Evolutionary conservation across 1,284 basidiomycete genomes (phyloP).

Genomic region (Volvariella volvacea): DNA sequence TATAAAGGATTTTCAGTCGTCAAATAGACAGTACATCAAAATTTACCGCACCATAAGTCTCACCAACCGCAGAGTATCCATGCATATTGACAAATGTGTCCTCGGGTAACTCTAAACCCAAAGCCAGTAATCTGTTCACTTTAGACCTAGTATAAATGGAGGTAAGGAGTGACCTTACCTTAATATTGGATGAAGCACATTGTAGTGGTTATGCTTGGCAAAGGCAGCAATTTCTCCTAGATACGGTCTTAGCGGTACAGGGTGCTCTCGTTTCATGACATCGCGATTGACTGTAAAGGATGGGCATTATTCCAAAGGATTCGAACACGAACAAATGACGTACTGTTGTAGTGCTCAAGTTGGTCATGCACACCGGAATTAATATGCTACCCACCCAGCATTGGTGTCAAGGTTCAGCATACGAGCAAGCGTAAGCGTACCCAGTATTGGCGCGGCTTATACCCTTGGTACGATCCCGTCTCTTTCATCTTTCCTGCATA

Average conservation of each 20-base stretch:
- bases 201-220: constrained; percentile 41
- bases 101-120: constrained; percentile 55
- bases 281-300: constrained; percentile 37
- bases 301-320: background rate
- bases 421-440: too few species aligned
- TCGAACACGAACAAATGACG: constrained; percentile 9
- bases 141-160: background rate
- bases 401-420: too few species aligned
- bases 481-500: constrained; percentile 44
- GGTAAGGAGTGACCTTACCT: constrained; percentile 21
- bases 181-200: constrained; percentile 43
- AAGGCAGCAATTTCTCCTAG: constrained; percentile 54
- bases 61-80: constrained; percentile 33
- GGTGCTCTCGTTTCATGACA: constrained; percentile 36
- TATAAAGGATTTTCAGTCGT: constrained; percentile 14
- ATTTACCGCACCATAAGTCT: constrained; percentile 36
- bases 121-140: constrained; percentile 37
- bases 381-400: constrained; percentile 51
- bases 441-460: constrained; percentile 51
- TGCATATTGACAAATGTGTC: constrained; percentile 49
- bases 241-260: constrained; percentile 43
- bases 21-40: background rate
- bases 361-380: constrained; percentile 51
- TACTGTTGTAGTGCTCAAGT: constrained; percentile 52
- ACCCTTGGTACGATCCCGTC: constrained; percentile 51